A percentile compares a stretch with the other conserved stretches of the same genome.
Evolutionary conservation across 2,329 filamentous ascomycete species (phyloP).

Genomic region (Chaetoscypha palmicola): DNA sequence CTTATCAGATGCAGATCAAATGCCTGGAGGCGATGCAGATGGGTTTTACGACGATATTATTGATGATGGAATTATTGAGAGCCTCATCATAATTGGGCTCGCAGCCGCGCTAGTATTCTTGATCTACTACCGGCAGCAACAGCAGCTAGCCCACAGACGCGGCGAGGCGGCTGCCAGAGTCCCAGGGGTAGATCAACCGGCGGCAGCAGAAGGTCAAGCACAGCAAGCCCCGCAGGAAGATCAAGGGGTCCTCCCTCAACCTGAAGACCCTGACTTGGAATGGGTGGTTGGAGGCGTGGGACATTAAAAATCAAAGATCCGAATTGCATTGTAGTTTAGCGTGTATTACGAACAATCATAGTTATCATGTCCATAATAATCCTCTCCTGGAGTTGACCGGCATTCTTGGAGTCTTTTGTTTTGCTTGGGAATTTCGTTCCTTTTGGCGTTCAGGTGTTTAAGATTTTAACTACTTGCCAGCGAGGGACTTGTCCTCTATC

Average conservation of each 20-base stretch:
- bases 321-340: conserved; percentile 14
- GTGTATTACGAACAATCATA: conserved; percentile 8
- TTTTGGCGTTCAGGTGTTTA: too few relatives aligned
- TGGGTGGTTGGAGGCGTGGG: conserved; percentile 61
- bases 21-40: conserved; percentile 48
- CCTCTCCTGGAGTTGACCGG: too few relatives aligned
- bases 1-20: conserved; percentile 44
- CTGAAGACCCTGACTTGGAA: conserved; percentile 60
- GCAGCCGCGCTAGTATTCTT: conserved; percentile 68
- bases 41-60: conserved; percentile 55
- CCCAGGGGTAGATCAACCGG: conserved; percentile 28
- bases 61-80: conserved; percentile 78
- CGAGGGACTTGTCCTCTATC: too few relatives aligned
- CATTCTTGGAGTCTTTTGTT: too few relatives aligned
- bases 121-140: conserved; percentile 72
- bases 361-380: too few relatives aligned
- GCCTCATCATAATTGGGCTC: conserved; percentile 72
- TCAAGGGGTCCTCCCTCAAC: conserved; percentile 56
- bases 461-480: too few relatives aligned
- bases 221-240: conserved; percentile 32
- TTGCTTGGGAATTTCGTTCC: too few relatives aligned
- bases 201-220: conserved; percentile 19
- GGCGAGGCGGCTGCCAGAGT: conserved; percentile 34
- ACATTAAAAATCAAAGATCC: too few relatives aligned
- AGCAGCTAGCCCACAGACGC: conserved; percentile 50